A percentile compares a stretch with the other conserved stretches of the same genome.
These are phyloP conservation scores for Cyclaneusma minus DNA, from an alignment of 2,329 filamentous ascomycete genomes.

Conservation along the genomic window DNA sequence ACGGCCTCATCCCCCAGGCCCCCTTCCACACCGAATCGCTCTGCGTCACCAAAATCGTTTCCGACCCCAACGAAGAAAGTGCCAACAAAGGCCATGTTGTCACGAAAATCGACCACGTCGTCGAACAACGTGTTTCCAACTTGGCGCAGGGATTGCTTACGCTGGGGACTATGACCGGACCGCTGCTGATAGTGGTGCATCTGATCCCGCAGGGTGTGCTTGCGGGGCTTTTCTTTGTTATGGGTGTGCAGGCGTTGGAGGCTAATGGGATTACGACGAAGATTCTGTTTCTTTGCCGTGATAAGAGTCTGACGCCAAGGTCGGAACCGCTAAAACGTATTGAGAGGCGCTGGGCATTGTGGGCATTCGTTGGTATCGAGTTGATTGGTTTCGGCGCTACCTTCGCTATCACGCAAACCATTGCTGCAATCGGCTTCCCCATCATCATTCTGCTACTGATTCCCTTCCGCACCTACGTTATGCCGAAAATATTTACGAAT, in stretches of 20 bases:
- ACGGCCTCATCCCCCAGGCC: conserved; percentile 70
- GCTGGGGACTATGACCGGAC: conserved; percentile 63
- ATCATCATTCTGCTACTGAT: conserved; percentile 57
- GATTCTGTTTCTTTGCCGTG: conserved; percentile 52
- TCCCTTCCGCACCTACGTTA: conserved; percentile 45
- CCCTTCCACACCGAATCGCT: conserved; percentile 70
- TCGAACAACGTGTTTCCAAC: conserved; percentile 69
- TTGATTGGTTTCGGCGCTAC: conserved; percentile 59
- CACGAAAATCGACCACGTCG: conserved; percentile 42
- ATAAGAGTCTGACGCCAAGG: conserved; percentile 42
- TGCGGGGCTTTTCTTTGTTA: conserved; percentile 70
- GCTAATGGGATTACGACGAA: conserved; percentile 67
- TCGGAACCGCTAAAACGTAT: conserved; percentile 45
- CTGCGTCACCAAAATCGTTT: conserved; percentile 47
- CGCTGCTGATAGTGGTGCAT: conserved; percentile 57
- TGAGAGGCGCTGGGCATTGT: conserved; percentile 47
- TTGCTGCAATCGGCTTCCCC: conserved; percentile 69
- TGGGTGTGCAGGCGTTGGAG: conserved; percentile 65
- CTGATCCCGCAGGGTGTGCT: conserved; percentile 68
- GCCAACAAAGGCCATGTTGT: conserved; percentile 40
- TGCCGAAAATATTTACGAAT: conserved; percentile 43
- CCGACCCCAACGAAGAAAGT: conserved; percentile 33
- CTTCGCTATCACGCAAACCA: conserved; percentile 71
- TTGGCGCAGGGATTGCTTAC: conserved; percentile 64
- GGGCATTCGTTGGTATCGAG: conserved; percentile 55